Evolutionary conservation across 371 early-diverging fungal genomes (phyloP).

Genomic region (Mucor plumbeus): DNA sequence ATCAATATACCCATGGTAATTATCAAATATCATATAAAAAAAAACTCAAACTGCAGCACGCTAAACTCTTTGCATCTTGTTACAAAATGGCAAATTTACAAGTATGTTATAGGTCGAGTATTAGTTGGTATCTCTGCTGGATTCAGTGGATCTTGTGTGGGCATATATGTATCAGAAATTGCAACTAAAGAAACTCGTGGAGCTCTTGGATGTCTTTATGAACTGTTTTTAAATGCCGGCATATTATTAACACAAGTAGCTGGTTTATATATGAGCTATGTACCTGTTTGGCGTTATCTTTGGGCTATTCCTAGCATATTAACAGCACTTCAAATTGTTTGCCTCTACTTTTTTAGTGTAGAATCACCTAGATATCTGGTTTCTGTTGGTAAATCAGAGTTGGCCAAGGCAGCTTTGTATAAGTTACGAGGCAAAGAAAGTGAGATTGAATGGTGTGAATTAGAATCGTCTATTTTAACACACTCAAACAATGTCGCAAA

Average conservation of each 20-base stretch:
- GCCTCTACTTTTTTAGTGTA: slow-evolving; percentile 59
- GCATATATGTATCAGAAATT: slow-evolving; percentile 84
- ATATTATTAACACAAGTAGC: slow-evolving; percentile 70
- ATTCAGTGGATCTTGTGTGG: slow-evolving; percentile 54
- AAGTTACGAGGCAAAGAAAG: slow-evolving; percentile 57
- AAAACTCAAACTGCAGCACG: background rate
- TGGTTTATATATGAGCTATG: slow-evolving; percentile 63
- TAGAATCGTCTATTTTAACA: slow-evolving; percentile 32
- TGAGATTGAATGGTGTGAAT: slow-evolving; percentile 20
- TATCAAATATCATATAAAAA: background rate
- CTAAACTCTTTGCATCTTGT: slow-evolving; percentile 8
- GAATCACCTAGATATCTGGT: slow-evolving; percentile 81
- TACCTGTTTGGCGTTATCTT: slow-evolving; percentile 70
- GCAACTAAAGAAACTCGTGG: slow-evolving; percentile 79
- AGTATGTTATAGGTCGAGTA: slow-evolving; percentile 73
- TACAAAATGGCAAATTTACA: slow-evolving; percentile 23
- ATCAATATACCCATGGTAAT: slow-evolving; percentile 24
- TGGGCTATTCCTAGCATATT: slow-evolving; percentile 63
- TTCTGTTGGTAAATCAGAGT: slow-evolving; percentile 51
- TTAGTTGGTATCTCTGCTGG: slow-evolving; percentile 88
- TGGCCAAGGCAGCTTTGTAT: slow-evolving; percentile 59
- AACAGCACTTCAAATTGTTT: slow-evolving; percentile 62
- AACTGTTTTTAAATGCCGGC: slow-evolving; percentile 74
- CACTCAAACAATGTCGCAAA: slow-evolving; percentile 12
- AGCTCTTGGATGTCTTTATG: slow-evolving; percentile 59